Base-by-base conservation (phyloP, 176 grass and related monocot genomes). In the Triticum aestivum region DNA sequence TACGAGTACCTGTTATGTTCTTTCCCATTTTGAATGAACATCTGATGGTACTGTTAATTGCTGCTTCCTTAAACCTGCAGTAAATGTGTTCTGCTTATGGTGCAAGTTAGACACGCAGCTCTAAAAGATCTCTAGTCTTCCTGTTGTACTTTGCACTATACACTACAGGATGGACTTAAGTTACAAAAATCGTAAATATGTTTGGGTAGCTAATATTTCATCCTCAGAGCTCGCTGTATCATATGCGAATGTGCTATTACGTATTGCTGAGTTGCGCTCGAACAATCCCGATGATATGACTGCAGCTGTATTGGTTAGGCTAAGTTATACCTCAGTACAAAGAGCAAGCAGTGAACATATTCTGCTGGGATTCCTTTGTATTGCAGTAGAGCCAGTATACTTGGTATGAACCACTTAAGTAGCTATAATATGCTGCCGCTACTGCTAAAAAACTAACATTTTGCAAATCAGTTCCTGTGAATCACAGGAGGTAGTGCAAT, bases 1-100 rank as follows among this genome's bases (percentile, higher is more conserved):
- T 27, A 72, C 10, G 29, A 33, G 82, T 4, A 76, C 17, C 72
- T 29, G 30, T 41, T 54, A 76, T 70, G 1, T 69, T 85, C 12
- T 51, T 42, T 84, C 17, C 62, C 49, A 81, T 81, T 88, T 61
- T 21, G 38, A 70, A 69, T 81, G 75, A 69, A 68, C 74, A 61
- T 49, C 69, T 27, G 33, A 83, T 65, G 12, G 9, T 78, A 64
- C 21, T 83, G 5, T 90, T 86, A 26, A 10, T 73, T 26, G 5
- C 65, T 73, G 44, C 34, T 79, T 71, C 65, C 33, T 33, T 87
- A 11, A 78, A 52, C 34, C 35, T 87, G 42, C 51, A 26, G 77
- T 78, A 34, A 79, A 65, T 81, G 10, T 71, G 30, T 69, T 82
- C 9, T 52, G 79, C 29, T 23, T 26, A 18, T 75, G 10, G 78